phyloP scores from a whole-genome alignment of 495 filamentous ascomycete genomes.

The Articulospora tetracladia region DNA sequence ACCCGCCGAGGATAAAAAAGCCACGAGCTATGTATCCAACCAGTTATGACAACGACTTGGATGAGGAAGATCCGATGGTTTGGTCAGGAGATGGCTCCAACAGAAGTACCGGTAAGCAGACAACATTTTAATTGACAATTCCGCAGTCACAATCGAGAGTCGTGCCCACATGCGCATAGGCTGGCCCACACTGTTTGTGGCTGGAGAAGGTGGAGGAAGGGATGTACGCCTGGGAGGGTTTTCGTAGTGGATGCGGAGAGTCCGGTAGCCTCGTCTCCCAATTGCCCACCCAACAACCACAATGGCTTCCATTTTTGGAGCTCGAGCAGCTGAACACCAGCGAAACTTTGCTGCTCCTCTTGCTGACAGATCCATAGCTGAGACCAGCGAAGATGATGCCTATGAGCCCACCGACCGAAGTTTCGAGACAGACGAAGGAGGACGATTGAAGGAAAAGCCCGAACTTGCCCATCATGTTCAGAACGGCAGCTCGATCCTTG shows the following conservation, averaged over 20 bases:
- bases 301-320: constrained; percentile 26
- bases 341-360: constrained; percentile 9
- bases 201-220: no score
- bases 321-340: constrained; percentile 6
- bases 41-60: background rate
- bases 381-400: constrained; percentile 19
- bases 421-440: background rate
- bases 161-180: background rate
- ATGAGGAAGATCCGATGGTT: background rate
- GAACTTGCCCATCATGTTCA: constrained; percentile 63
- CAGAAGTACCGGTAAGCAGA: background rate
- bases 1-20: background rate
- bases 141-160: background rate
- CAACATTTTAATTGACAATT: no score
- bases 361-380: constrained; percentile 19
- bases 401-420: constrained; percentile 19
- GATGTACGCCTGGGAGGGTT: no score
- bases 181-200: background rate
- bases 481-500: constrained; percentile 69
- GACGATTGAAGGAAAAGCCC: constrained; percentile 34
- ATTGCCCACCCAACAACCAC: background rate
- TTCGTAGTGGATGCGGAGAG: background rate
- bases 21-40: background rate
- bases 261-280: background rate
- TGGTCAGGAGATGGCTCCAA: background rate